Evolutionary conservation across 2,329 filamentous ascomycete species (phyloP), one percentile per base, ranked within the genome.

Genomic region (Laburnicola sp.): DNA sequence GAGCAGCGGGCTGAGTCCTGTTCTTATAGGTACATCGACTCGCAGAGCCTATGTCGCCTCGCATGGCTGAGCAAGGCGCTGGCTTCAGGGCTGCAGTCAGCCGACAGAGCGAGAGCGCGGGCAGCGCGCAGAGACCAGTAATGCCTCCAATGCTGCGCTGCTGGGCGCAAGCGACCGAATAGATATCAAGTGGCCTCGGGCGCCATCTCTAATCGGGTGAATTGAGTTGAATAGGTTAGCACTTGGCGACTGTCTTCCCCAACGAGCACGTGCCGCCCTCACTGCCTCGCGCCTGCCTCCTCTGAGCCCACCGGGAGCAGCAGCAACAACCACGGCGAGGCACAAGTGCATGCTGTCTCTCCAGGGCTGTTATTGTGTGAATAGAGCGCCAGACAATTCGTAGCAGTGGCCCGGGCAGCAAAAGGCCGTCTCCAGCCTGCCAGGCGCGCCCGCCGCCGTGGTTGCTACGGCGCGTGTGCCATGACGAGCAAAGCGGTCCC

Each of bases 161-260:
- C 48, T 50, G 38, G 32, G 50, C 42, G 52, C 55, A 60, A 59
- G 55, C 56, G 50, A 57, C 56, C 41, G 51, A 48, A 53, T 53
- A 54, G 51, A 58, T 60, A 63, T 62, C 57, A 63, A 62, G 51
- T 58, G 60, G 60, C 54, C 53, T 58, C 48, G 62, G 55, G 59
- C 59, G 58, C 50, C 53, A 51, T 54, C 40, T 41, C 51, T 36
- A 5, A 47, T 62, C 57, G 57, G 57, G 39, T 60, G 59, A 57
- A 52, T 62, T 59, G 55, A 45, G n/a, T n/a, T n/a, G n/a, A n/a
- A 48, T 23, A 53, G 60, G 52, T 59, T 59, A 53, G 62, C 54
- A 53, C 56, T 49, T 54, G 52, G 47, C 48, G n/a, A n/a, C 48
- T 54, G 48, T 41, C 46, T 51, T 40, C 57, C 50, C 36, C 45